Conservation (phyloP, 1,139 yeast genomes). For the Magnusiomyces sp. region DNA sequence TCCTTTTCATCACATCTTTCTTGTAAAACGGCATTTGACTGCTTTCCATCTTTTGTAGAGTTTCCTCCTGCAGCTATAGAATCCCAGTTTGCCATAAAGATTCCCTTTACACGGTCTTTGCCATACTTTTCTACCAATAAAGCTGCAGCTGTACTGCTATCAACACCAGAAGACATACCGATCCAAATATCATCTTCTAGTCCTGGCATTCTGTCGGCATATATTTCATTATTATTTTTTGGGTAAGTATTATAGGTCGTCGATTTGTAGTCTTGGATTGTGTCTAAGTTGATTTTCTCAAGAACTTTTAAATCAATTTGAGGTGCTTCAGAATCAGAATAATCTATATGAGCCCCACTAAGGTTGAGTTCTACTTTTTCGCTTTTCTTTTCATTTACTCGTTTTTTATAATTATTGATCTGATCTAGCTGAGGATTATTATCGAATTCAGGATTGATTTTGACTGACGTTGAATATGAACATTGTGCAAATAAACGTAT, state of each 20-base stretch:
- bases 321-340: too few species aligned
- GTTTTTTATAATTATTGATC: neutral
- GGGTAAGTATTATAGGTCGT: neutral
- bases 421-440: neutral
- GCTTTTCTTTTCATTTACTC: neutral
- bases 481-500: too few species aligned
- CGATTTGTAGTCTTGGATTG: too few species aligned
- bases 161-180: constrained; percentile 97
- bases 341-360: too few species aligned
- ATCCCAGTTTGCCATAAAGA: constrained; percentile 92
- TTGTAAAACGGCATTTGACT: constrained; percentile 2
- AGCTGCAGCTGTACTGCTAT: constrained; percentile 85
- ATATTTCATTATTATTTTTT: neutral
- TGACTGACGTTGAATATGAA: too few species aligned
- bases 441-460: neutral
- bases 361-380: neutral
- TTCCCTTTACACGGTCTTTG: constrained; percentile 51
- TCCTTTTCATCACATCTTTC: constrained; percentile 69
- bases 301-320: too few species aligned
- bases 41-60: neutral
- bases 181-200: constrained; percentile 54
- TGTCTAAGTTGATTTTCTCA: too few species aligned
- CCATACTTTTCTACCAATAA: constrained; percentile 43
- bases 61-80: constrained; percentile 36
- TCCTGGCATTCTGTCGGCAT: constrained; percentile 3